These are phyloP conservation scores for Eleusine indica DNA, from an alignment of 176 grass and related monocot species.

Conservation along the genomic window DNA sequence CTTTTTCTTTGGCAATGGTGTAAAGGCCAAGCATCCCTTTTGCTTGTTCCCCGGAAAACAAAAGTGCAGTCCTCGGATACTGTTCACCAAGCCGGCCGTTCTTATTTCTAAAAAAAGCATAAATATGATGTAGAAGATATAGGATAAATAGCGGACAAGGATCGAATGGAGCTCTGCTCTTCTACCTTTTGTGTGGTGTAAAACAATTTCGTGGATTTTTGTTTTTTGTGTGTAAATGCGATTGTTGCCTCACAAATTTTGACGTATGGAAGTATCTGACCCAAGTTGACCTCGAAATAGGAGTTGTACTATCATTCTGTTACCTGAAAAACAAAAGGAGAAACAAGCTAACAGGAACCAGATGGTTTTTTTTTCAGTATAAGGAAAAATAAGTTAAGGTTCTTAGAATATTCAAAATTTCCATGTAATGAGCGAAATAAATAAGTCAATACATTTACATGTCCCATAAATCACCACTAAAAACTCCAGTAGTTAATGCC, in stretches of 20 bases:
- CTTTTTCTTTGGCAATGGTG: slow-evolving; percentile 38
- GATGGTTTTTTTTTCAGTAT: no score
- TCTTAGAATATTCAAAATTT: not conserved
- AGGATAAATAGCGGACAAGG: not conserved
- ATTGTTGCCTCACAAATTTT: not conserved
- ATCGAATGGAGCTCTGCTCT: not conserved
- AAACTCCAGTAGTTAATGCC: not conserved
- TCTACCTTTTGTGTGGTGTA: slow-evolving; percentile 1
- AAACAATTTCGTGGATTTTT: not conserved
- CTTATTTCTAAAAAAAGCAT: not conserved
- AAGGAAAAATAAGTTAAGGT: no score
- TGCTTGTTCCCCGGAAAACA: slow-evolving; percentile 42
- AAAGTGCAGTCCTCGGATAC: slow-evolving; percentile 34
- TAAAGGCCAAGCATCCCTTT: slow-evolving; percentile 49
- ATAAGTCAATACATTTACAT: not conserved
- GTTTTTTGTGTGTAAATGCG: not conserved
- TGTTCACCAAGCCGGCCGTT: not conserved
- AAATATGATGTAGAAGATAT: not conserved
- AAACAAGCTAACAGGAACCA: no score
- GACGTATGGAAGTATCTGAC: not conserved
- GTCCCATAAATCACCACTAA: not conserved
- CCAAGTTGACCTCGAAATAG: not conserved
- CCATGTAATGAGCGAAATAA: not conserved
- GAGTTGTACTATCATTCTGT: not conserved
- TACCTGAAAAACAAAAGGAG: not conserved